Conservation (phyloP, 2,329 filamentous ascomycete genomes). For the Pyricularia sp. region DNA sequence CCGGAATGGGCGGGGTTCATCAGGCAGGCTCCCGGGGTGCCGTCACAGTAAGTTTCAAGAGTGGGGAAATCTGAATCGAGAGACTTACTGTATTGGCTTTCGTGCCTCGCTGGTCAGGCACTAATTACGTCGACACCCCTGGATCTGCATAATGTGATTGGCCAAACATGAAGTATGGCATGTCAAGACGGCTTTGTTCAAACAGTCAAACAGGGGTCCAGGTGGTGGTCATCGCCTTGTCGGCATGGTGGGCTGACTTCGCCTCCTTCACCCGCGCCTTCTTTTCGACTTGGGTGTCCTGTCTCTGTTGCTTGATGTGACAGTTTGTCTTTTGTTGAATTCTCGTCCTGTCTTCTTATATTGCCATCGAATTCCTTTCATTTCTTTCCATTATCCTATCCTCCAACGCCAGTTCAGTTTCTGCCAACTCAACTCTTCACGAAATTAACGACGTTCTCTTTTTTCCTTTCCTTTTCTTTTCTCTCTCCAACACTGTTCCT, state of each 20-base stretch:
- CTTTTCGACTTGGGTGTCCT: background rate
- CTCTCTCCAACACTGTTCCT: background rate
- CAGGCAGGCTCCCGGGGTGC: background rate
- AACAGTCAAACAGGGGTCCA: background rate
- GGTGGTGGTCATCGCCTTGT: background rate
- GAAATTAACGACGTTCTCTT: background rate
- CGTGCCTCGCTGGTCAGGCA: background rate
- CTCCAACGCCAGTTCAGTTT: background rate
- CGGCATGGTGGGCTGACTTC: background rate
- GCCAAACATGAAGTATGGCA: background rate
- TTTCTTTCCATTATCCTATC: background rate
- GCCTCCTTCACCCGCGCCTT: background rate
- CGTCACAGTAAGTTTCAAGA: background rate
- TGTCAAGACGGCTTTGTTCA: background rate
- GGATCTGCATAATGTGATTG: background rate
- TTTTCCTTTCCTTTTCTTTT: background rate
- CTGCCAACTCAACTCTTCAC: background rate
- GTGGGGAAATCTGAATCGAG: background rate
- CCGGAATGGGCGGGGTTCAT: background rate
- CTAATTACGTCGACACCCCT: background rate
- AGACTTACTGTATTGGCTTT: background rate
- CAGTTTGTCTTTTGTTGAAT: background rate
- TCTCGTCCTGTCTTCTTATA: background rate
- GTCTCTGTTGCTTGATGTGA: background rate
- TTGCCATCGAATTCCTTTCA: background rate